These are phyloP conservation scores for Hypoxylon sp. DNA, from an alignment of 2,329 filamentous ascomycete species.

Conservation along the genomic window DNA sequence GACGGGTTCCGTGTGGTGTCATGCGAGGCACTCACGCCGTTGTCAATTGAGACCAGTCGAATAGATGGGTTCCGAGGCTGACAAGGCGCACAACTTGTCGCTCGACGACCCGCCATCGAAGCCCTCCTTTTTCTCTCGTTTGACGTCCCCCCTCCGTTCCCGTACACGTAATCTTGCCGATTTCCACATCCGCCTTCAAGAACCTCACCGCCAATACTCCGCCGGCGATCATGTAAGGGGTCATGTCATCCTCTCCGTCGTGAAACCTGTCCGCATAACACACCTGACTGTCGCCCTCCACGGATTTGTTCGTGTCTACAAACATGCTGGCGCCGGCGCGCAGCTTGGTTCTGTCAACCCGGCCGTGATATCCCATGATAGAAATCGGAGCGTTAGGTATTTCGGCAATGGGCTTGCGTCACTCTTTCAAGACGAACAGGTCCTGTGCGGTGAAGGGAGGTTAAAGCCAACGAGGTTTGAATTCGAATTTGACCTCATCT, in stretches of 20 bases:
- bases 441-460: constrained; percentile 83
- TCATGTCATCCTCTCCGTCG: constrained; percentile 78
- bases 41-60: constrained; percentile 50
- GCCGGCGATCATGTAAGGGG: constrained; percentile 83
- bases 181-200: constrained; percentile 82
- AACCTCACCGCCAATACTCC: constrained; percentile 82
- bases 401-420: constrained; percentile 84
- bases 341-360: constrained; percentile 62
- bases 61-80: constrained; percentile 64
- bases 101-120: constrained; percentile 59
- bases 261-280: constrained; percentile 82
- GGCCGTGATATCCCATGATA: constrained; percentile 57
- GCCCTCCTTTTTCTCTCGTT: constrained; percentile 67
- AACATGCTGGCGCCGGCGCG: constrained; percentile 72
- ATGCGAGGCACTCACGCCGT: constrained; percentile 53
- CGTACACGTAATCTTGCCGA: constrained; percentile 78
- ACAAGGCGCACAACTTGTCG: constrained; percentile 57
- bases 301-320: constrained; percentile 84
- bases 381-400: constrained; percentile 66
- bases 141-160: constrained; percentile 66
- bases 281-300: constrained; percentile 84
- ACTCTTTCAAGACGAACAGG: constrained; percentile 85
- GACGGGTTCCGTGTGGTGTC: constrained; percentile 49
- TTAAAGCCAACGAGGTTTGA: constrained; percentile 82
- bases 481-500: constrained; percentile 82